These are phyloP conservation scores for Tuber calosporum DNA, from an alignment of 495 filamentous ascomycete genomes.

Conservation along the genomic window DNA sequence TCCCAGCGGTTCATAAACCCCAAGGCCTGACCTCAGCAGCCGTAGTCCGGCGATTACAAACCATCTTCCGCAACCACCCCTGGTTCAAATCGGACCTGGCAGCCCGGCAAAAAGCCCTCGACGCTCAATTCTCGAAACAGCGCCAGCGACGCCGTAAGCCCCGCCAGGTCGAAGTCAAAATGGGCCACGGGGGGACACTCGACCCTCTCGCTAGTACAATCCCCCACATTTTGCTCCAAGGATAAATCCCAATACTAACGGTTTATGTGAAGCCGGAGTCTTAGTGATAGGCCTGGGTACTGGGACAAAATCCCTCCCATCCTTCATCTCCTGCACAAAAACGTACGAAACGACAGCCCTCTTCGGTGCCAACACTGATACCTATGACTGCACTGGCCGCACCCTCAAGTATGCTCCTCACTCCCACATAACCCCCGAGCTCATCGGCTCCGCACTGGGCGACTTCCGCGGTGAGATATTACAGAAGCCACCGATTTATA, in stretches of 20 bases:
- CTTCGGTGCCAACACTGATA: slow-evolving; percentile 88
- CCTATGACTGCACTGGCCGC: slow-evolving; percentile 79
- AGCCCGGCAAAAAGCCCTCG: background rate
- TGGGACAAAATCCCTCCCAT: slow-evolving; percentile 72
- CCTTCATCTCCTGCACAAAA: slow-evolving; percentile 83
- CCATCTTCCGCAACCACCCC: background rate
- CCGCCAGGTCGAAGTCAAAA: slow-evolving; percentile 65
- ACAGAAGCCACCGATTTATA: slow-evolving; percentile 86
- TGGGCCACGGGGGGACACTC: slow-evolving; percentile 92
- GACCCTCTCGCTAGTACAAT: slow-evolving; percentile 74
- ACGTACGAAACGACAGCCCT: slow-evolving; percentile 80
- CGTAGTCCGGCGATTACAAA: background rate
- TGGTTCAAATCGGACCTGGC: background rate
- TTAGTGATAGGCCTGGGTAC: slow-evolving; percentile 78
- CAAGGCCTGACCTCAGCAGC: background rate
- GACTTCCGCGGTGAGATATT: slow-evolving; percentile 77
- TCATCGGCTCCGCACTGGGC: slow-evolving; percentile 66
- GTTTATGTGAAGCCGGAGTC: slow-evolving; percentile 51
- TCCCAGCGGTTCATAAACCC: background rate
- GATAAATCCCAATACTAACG: background rate
- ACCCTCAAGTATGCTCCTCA: slow-evolving; percentile 65
- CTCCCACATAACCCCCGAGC: slow-evolving; percentile 67
- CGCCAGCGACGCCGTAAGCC: background rate
- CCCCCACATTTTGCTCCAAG: background rate
- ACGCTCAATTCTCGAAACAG: background rate